Conservation (phyloP, 140 eudicot genomes). For the Bidens hawaiensis region DNA sequence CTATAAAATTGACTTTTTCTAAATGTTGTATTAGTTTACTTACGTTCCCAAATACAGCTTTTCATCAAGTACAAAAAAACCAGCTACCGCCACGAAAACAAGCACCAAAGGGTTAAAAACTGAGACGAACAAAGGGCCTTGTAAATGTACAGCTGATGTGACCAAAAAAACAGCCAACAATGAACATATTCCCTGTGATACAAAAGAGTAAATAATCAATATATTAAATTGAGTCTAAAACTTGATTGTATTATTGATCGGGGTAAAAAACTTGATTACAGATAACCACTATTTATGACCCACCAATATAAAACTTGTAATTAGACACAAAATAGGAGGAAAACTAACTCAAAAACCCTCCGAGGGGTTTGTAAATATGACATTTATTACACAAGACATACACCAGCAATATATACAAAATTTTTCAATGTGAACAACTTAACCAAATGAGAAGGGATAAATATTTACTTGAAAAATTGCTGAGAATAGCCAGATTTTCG, state of each 20-base stretch:
- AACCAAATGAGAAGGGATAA: not conserved
- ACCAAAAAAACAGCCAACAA: slow-evolving; percentile 5
- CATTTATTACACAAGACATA: too few species aligned
- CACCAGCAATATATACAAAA: too few species aligned
- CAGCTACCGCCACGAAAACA: slow-evolving; percentile 33
- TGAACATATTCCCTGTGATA: slow-evolving; percentile 22
- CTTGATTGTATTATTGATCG: too few species aligned
- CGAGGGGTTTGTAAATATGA: too few species aligned
- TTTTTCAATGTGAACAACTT: too few species aligned
- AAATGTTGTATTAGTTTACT: not conserved
- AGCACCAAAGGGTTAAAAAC: slow-evolving; percentile 44
- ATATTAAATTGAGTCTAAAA: too few species aligned
- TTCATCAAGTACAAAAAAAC: slow-evolving; percentile 34
- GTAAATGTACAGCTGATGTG: slow-evolving; percentile 29
- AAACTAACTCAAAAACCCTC: too few species aligned
- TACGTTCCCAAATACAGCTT: slow-evolving; percentile 51
- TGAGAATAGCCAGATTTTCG: slow-evolving; percentile 29
- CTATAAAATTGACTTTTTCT: not conserved
- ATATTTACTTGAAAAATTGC: slow-evolving; percentile 32
- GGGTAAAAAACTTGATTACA: too few species aligned
- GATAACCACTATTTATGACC: too few species aligned
- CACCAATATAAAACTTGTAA: too few species aligned
- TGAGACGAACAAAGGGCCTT: slow-evolving; percentile 45
- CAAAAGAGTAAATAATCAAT: too few species aligned
- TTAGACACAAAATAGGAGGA: too few species aligned